Evolutionary conservation across 257 asterid species (phyloP).

Genomic region (Linaria vulgaris): DNA sequence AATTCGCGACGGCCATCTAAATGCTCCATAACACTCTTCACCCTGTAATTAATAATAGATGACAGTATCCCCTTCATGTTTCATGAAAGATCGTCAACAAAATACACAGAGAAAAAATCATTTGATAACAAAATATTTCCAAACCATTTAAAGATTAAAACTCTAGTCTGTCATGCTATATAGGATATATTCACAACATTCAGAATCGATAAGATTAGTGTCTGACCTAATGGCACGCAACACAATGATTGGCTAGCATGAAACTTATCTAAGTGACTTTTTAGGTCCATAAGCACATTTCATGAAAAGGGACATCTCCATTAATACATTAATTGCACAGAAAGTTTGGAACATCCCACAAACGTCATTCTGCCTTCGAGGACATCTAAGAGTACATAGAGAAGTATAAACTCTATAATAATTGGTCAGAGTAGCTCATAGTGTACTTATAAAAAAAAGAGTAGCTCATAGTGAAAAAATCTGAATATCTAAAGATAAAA

Average conservation of each 20-base stretch:
- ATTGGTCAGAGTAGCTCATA: too few relatives aligned
- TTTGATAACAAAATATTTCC: slow-evolving; percentile 16
- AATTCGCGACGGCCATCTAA: slow-evolving; percentile 83
- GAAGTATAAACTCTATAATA: not conserved
- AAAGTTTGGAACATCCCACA: not conserved
- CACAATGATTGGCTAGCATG: slow-evolving; percentile 3
- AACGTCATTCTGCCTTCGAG: not conserved
- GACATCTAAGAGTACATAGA: not conserved
- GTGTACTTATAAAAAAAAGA: too few relatives aligned
- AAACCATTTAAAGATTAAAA: not conserved
- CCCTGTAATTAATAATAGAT: slow-evolving; percentile 43
- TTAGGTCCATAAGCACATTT: not conserved
- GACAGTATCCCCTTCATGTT: slow-evolving; percentile 9
- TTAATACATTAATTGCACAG: not conserved
- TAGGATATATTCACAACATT: not conserved
- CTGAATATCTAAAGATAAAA: too few relatives aligned
- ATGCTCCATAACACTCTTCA: slow-evolving; percentile 88
- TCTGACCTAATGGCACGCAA: not conserved
- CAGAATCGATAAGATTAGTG: slow-evolving; percentile 6
- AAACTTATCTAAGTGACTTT: not conserved
- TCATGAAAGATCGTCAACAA: slow-evolving; percentile 7
- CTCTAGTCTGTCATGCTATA: not conserved
- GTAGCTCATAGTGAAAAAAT: too few relatives aligned
- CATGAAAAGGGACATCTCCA: not conserved
- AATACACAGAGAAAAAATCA: slow-evolving; percentile 11